phyloP scores from a whole-genome alignment of 345 rosid genomes.

The Xanthoceras sorbifolium region DNA sequence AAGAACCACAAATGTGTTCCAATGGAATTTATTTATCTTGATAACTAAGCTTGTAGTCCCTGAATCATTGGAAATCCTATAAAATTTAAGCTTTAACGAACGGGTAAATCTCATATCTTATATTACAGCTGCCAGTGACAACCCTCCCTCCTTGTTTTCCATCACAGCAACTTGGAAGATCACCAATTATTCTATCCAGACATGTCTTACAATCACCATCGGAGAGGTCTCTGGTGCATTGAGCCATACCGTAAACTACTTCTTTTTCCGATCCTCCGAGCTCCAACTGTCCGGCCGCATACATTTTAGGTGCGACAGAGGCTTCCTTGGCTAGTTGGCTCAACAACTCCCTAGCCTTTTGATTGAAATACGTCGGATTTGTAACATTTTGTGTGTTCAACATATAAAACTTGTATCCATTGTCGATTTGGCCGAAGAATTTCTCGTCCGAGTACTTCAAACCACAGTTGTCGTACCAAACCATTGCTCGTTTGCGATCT shows the following conservation, averaged over 20 bases:
- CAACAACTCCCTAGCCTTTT: conserved; percentile 45
- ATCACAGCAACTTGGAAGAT: conserved; percentile 59
- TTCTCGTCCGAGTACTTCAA: conserved; percentile 52
- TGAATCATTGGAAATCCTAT: conserved; percentile 9
- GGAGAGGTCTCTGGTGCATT: conserved; percentile 65
- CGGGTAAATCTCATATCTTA: conserved; percentile 73
- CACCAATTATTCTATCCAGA: conserved; percentile 47
- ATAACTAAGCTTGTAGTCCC: background rate
- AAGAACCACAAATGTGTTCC: background rate
- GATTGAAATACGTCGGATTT: conserved; percentile 43
- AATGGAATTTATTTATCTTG: background rate
- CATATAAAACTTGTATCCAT: conserved; percentile 37
- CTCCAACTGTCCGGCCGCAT: conserved; percentile 43
- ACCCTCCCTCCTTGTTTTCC: conserved; percentile 74
- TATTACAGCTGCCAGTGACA: conserved; percentile 58
- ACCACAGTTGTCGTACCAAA: conserved; percentile 66
- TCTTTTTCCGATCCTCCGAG: conserved; percentile 15
- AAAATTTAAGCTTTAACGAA: conserved; percentile 36
- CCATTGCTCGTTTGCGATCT: conserved; percentile 42
- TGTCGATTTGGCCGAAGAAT: conserved; percentile 61
- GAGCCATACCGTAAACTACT: conserved; percentile 53
- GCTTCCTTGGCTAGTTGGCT: conserved; percentile 29
- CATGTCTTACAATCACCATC: conserved; percentile 47
- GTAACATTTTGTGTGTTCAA: conserved; percentile 40
- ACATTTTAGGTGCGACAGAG: conserved; percentile 34